phyloP scores from a whole-genome alignment of 2,329 filamentous ascomycete genomes.

The Fusarium albidum region DNA sequence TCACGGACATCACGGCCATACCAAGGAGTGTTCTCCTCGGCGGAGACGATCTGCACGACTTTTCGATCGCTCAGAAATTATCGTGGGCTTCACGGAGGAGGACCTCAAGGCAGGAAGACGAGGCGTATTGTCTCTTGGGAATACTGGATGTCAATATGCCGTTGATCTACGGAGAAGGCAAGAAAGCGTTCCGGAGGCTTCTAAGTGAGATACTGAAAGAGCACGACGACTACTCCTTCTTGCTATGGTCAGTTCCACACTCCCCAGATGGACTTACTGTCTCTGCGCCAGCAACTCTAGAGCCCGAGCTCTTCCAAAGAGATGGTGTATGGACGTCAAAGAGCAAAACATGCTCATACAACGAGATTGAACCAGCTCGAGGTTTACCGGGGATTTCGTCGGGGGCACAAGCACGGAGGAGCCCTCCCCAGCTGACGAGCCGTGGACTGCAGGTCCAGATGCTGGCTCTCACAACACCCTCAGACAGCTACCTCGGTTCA shows the following conservation, averaged over 20 bases:
- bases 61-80: conserved; percentile 12
- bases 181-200: conserved; percentile 7
- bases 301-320: no score
- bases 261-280: no score
- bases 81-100: conserved; percentile 27
- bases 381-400: no score
- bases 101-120: conserved; percentile 29
- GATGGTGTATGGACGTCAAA: no score
- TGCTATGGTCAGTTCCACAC: neutral
- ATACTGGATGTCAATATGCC: conserved; percentile 35
- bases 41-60: neutral
- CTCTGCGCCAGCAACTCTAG: no score
- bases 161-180: conserved; percentile 31
- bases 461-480: no score
- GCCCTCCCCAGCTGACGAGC: no score
- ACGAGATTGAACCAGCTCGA: no score
- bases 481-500: no score
- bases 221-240: neutral
- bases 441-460: no score
- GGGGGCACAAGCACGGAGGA: no score
- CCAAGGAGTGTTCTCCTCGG: neutral
- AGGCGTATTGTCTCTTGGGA: conserved; percentile 34
- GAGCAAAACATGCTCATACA: no score
- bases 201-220: conserved; percentile 4
- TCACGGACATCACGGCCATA: conserved; percentile 28